Evolutionary conservation across 768 basidiomycete species (phyloP).

Genomic region (Suillus clintonianus): DNA sequence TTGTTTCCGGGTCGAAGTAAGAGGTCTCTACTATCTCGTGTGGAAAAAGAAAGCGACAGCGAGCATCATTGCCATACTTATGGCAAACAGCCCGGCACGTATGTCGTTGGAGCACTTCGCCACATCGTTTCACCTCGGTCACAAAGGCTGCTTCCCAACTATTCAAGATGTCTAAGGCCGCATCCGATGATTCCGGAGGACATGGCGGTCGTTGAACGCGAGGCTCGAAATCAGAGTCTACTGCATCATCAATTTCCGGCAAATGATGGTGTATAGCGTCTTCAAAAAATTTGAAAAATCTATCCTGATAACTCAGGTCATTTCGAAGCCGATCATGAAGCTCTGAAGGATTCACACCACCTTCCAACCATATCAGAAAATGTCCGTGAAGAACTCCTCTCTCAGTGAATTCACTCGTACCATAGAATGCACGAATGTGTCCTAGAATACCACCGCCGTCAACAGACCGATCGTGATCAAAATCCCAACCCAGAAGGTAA

Average conservation of each 20-base stretch:
- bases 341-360: slow-evolving; percentile 33
- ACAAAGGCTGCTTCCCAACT: slow-evolving; percentile 14
- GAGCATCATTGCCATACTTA: slow-evolving; percentile 28
- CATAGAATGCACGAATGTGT: slow-evolving; percentile 31
- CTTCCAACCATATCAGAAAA: slow-evolving; percentile 31
- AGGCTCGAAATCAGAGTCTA: slow-evolving; percentile 22
- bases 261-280: slow-evolving; percentile 32
- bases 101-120: slow-evolving; percentile 24
- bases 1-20: slow-evolving; percentile 30
- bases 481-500: slow-evolving; percentile 32
- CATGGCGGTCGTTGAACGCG: slow-evolving; percentile 21
- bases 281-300: slow-evolving; percentile 35
- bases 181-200: too few species aligned
- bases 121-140: slow-evolving; percentile 20
- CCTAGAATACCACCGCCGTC: slow-evolving; percentile 33
- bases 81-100: slow-evolving; percentile 26
- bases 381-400: slow-evolving; percentile 32
- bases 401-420: slow-evolving; percentile 27
- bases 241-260: slow-evolving; percentile 21
- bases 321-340: slow-evolving; percentile 22
- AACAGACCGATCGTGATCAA: slow-evolving; percentile 2
- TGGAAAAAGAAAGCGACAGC: slow-evolving; percentile 35
- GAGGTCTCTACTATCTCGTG: slow-evolving; percentile 31
- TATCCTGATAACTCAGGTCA: slow-evolving; percentile 4
- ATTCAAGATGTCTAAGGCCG: background rate